phyloP scores from a whole-genome alignment of 208 protist species.

The Leptomonas pyrrhocoris region DNA sequence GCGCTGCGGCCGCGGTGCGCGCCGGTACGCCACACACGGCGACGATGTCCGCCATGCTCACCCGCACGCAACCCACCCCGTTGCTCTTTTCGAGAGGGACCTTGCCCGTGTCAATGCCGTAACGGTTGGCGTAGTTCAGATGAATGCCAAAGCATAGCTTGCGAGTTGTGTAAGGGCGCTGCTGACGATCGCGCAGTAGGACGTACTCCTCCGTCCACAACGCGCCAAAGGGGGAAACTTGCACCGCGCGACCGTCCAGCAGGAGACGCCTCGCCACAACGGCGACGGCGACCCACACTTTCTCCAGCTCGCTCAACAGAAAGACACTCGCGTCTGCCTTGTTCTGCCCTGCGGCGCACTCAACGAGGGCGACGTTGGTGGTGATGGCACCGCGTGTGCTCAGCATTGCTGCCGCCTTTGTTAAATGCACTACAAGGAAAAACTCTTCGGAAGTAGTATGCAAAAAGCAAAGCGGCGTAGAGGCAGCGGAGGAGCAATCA shows the following conservation, averaged over 20 bases:
- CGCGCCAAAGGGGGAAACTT: slow-evolving; percentile 66
- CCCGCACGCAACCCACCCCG: slow-evolving; percentile 31
- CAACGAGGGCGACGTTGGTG: slow-evolving; percentile 78
- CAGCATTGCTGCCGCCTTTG: slow-evolving; percentile 40
- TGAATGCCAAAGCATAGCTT: slow-evolving; percentile 57
- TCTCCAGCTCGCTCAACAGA: slow-evolving; percentile 83
- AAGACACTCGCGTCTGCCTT: slow-evolving; percentile 63
- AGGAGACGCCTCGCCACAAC: slow-evolving; percentile 62
- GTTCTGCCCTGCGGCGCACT: slow-evolving; percentile 79
- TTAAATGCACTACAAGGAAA: too few relatives aligned
- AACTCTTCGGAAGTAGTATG: too few relatives aligned
- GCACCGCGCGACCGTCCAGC: slow-evolving; percentile 58
- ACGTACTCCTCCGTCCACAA: slow-evolving; percentile 63
- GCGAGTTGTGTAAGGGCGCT: slow-evolving; percentile 36
- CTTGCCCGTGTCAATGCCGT: slow-evolving; percentile 45
- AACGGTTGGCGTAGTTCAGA: slow-evolving; percentile 51
- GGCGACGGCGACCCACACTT: slow-evolving; percentile 76
- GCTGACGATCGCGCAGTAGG: slow-evolving; percentile 44
- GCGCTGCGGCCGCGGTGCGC: slow-evolving; percentile 53
- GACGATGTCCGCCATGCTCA: slow-evolving; percentile 71
- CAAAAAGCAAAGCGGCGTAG: neutral
- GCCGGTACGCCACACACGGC: slow-evolving; percentile 67
- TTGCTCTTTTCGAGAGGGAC: slow-evolving; percentile 34
- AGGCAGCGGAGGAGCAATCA: neutral
- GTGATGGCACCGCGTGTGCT: slow-evolving; percentile 77